These are phyloP conservation scores for Rhodamnia rubescens DNA, from an alignment of 345 rosid species.

Conservation along the genomic window DNA sequence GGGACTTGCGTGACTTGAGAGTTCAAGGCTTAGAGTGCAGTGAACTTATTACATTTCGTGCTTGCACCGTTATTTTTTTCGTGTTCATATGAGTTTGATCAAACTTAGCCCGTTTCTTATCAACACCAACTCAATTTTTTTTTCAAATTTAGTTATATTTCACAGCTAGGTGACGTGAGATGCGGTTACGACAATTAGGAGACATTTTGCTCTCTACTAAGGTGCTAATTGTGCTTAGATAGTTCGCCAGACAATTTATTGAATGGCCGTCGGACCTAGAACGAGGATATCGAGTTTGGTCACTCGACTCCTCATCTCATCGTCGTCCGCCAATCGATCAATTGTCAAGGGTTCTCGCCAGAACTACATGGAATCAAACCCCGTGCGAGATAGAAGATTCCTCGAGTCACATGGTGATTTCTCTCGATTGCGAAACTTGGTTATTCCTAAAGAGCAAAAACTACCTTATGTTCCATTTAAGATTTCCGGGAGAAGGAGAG, in stretches of 20 bases:
- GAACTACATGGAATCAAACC: background rate
- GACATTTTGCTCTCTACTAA: background rate
- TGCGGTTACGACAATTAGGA: rapidly evolving
- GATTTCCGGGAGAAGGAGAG: background rate
- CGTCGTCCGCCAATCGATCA: rapidly evolving
- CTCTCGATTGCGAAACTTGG: background rate
- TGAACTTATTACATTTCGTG: background rate
- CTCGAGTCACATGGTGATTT: background rate
- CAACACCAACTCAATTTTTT: too few species aligned
- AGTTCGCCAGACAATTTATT: background rate
- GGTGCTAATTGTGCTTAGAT: background rate
- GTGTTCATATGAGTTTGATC: background rate
- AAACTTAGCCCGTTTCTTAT: background rate
- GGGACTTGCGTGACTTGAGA: background rate
- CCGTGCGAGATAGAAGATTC: background rate
- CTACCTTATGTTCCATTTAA: background rate
- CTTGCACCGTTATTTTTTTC: background rate
- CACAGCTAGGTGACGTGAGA: background rate
- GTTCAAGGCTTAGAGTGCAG: background rate
- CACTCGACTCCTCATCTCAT: rapidly evolving
- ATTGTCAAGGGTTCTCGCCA: too few species aligned
- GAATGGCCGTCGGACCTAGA: background rate
- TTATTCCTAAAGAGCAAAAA: background rate
- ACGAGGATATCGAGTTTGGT: background rate
- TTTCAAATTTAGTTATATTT: background rate